Evolutionary conservation across 495 filamentous ascomycete species (phyloP), one percentile per base, ranked within the genome.

Genomic region (Aspergillus bridgeri): DNA sequence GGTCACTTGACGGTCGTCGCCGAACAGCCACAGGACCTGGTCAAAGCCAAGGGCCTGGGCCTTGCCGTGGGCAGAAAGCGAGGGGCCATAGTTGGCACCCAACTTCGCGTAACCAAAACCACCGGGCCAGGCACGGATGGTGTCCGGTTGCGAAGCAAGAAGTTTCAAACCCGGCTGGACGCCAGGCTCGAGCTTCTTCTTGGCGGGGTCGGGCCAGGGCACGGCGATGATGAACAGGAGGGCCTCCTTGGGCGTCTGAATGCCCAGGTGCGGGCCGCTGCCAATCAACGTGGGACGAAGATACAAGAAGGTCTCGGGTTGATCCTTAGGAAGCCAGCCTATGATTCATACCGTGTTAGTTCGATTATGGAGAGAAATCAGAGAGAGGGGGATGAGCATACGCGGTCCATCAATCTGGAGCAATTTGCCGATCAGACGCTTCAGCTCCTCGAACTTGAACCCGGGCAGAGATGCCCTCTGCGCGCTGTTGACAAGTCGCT

Each of bases 1-100:
- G 5, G 92, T 96, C 45, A 95, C 89, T 63, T 83, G 81, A 13
- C 84, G 82, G 45, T 91, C 76, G 47, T 79, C 70, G 3, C 89
- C 90, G 60, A 93, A 91, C 50, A 96, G 79, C 92, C 92, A 96
- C n/a, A 96, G 81, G 27, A 96, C 87, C 78, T 96, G 92, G 64
- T 92, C 81, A 61, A 85, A 96, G 3, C 92, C 92, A 54, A 79
- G 69, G 11, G 74, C 77, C 55, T 80, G 74, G 7, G 92, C 92
- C 67, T 90, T 86, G 42, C 79, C 76, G 45, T 92, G 90, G 2
- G 90, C 87, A 56, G 88, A 79, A 43, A 96, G 75, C 22, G 79
- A 84, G 6, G 92, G 92, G 0, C 91, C 92, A 69, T 96, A 96
- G 77, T 96, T 96, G 23, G 91, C 92, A 48, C 91, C 91, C 11